phyloP scores from a whole-genome alignment of 23 red algal species.

The Gracilariopsis chorda region DNA sequence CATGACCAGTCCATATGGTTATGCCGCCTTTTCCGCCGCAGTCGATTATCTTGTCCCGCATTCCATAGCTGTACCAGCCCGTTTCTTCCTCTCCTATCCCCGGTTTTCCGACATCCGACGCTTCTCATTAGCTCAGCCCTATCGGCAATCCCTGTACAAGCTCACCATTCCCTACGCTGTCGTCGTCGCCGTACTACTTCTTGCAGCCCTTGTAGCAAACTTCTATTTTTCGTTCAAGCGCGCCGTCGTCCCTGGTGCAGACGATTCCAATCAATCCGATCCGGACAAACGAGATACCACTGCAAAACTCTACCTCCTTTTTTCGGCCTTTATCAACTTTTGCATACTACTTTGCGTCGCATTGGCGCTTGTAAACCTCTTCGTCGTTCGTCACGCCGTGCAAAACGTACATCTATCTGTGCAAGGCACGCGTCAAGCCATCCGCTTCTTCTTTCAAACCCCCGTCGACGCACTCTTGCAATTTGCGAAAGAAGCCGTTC shows the following conservation, averaged over 20 bases:
- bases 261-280: conserved; percentile 39
- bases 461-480: neutral
- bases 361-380: neutral
- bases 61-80: neutral
- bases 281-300: conserved; percentile 15
- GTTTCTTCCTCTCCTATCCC: conserved; percentile 32
- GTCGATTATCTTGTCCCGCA: neutral
- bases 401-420: neutral
- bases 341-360: conserved; percentile 12
- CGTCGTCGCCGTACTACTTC: neutral
- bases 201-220: conserved; percentile 12
- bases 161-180: conserved; percentile 24
- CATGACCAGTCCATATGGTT: neutral
- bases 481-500: neutral
- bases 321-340: conserved; percentile 42
- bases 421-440: neutral
- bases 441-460: neutral
- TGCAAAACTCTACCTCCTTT: conserved; percentile 4
- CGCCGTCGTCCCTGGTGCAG: conserved; percentile 6
- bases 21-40: conserved; percentile 1
- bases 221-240: conserved; percentile 24
- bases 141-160: conserved; percentile 25
- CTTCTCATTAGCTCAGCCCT: conserved; percentile 9
- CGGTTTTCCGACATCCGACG: neutral
- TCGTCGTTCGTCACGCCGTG: neutral